Percentiles rank a stretch among this genome's conserved stretches.
phyloP scores from a whole-genome alignment of 495 filamentous ascomycete species.

The Penicillium macrosclerotiorum region DNA sequence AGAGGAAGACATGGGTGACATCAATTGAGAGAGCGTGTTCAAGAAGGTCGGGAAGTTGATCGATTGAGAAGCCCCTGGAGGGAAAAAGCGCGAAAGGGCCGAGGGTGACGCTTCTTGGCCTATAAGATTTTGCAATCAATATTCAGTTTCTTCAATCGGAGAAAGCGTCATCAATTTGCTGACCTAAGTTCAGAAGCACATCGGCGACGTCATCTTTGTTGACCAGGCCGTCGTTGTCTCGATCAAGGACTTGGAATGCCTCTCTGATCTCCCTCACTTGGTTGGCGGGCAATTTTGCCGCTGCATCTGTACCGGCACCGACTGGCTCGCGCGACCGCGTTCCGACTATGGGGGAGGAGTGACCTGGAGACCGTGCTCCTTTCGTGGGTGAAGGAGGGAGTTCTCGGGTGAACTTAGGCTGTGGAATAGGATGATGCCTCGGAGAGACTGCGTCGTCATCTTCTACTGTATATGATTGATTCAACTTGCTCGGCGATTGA shows the following conservation, averaged over 20 bases:
- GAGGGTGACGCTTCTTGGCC: constrained; percentile 58
- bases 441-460: constrained; percentile 29
- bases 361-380: constrained; percentile 29
- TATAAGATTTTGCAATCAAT: constrained; percentile 15
- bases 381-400: constrained; percentile 45
- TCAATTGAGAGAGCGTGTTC: constrained; percentile 66
- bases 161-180: background rate
- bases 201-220: constrained; percentile 74
- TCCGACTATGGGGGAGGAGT: constrained; percentile 25
- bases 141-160: background rate
- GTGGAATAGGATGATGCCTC: constrained; percentile 33
- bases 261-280: constrained; percentile 77
- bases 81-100: constrained; percentile 73
- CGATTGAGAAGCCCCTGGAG: constrained; percentile 59
- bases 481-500: constrained; percentile 47
- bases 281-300: constrained; percentile 61
- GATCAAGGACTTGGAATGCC: constrained; percentile 82
- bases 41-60: constrained; percentile 84
- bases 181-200: constrained; percentile 77
- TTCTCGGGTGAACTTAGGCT: constrained; percentile 41
- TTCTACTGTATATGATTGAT: constrained; percentile 48
- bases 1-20: constrained; percentile 69
- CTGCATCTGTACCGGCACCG: constrained; percentile 43
- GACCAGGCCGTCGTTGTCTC: constrained; percentile 73
- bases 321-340: constrained; percentile 26